Base-by-base conservation (phyloP, 345 rosid species). In the Citrus trifoliata region DNA sequence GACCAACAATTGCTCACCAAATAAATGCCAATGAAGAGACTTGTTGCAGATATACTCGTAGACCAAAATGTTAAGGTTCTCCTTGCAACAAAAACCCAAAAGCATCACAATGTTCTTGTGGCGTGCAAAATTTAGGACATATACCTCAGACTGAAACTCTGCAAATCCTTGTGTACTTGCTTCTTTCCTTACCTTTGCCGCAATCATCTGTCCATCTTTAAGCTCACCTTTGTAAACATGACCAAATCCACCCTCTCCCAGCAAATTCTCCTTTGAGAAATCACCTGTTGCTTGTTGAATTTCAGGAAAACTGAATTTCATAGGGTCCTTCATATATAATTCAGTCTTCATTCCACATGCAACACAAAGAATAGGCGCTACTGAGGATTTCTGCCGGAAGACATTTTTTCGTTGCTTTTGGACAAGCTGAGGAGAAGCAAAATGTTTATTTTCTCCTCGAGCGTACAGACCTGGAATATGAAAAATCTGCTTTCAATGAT, bases 81-180 rank as follows among this genome's bases (percentile, higher is more conserved):
- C 94, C 91, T 85, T 87, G 87, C 92, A 89, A 70, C 88, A 89
- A 72, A 78, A 86, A 40, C 94, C 90, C 82, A 90, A 81, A 76
- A 90, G 86, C 92, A 90, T 89, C 67, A 90, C 89, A 61, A 90
- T 90, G 84, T 90, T 90, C 92, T 89, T 90, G 88, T 90, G 92
- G 67, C 86, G 89, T 22, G 86, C 94, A 38, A 90, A 90, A 73
- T 82, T 87, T 37, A 90, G 69, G 51, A 86, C 90, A 48, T 84
- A 81, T 18, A 90, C 73, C 81, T 90, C 92, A 6, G 90, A 86
- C 4, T 88, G 85, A 73, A 90, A 90, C 59, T 90, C 92, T 4
- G 70, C 4, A 77, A 88, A 87, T 4, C 90, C 92, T 83, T 89
- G 94, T 2, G 82, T 63, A 75, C 92, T 89, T 22, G 86, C 90